Evolutionary conservation across 306 rosid genomes (phyloP), one percentile per base, ranked within the genome.

Genomic region (Casuarina cunninghamiana): DNA sequence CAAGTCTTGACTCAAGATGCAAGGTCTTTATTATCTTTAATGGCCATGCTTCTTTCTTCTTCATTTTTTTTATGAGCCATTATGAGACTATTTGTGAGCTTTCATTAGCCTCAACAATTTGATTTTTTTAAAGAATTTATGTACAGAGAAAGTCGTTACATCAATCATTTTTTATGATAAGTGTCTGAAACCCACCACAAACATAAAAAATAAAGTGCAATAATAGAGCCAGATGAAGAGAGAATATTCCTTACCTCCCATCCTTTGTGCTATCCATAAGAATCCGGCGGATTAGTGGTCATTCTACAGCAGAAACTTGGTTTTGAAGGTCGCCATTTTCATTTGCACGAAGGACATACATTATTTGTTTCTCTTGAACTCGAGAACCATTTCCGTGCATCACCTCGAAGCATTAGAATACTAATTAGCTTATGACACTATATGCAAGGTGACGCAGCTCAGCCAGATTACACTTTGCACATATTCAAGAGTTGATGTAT

Each of bases 301-400:
- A 87, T 42, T 92, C 89, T 73, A 91, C 92, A 66, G 76, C 79
- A 54, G 92, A 76, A 68, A 95, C 87, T 76, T 76, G 53, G 79
- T 93, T 95, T 41, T 84, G 76, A 76, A 95, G 93, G 42, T 72
- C 69, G 72, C 97, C 98, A 71, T 88, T 88, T 69, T 73, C 89
- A 71, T 90, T 90, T 58, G 91, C 99, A 79, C 91, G 93, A 73
- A 95, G 97, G 66, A 93, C 99, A 77, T 89, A 95, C 66, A 95
- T 91, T 76, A 91, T 87, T 50, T 84, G 93, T 46, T 80, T 82
- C 50, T 85, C 86, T 60, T 61, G 86, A 81, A 78, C 87, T 55
- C 97, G 91, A 51, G 97, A 90, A 58, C 79, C 83, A 77, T 88
- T 76, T 79, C 97, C 99, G 80, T 93, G 89, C 83, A 76, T 80